Conservation (phyloP, 2,329 filamentous ascomycete genomes). For the Fusarium virguliforme region DNA sequence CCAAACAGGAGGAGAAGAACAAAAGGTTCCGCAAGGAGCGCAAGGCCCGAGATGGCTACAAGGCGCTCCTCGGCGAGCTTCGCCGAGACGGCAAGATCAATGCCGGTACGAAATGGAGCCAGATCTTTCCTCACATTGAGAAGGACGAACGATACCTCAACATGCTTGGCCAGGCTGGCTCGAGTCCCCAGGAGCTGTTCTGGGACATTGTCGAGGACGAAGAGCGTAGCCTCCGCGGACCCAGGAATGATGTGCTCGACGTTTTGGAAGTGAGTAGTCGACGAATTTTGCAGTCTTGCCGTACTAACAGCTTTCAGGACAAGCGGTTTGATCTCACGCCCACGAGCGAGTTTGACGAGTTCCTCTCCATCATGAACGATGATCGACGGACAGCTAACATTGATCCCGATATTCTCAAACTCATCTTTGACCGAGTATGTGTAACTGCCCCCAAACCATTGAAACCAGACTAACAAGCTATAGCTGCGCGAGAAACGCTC, state of each 20-base stretch:
- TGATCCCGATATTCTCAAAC: constrained; percentile 81
- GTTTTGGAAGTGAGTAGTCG: constrained; percentile 82
- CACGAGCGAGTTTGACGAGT: constrained; percentile 91
- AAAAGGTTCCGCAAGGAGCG: constrained; percentile 86
- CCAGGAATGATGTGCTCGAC: constrained; percentile 87
- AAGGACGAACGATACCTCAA: constrained; percentile 86
- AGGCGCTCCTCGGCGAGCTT: constrained; percentile 81
- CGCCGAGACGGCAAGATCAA: constrained; percentile 85
- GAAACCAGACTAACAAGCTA: constrained; percentile 20
- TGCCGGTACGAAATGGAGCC: constrained; percentile 90
- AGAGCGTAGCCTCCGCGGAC: constrained; percentile 86
- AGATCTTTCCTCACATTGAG: constrained; percentile 81
- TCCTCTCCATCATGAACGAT: constrained; percentile 84
- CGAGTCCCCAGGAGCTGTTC: constrained; percentile 91
- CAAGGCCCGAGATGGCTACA: constrained; percentile 87
- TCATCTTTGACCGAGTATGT: constrained; percentile 87
- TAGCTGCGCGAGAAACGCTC: constrained; percentile 88
- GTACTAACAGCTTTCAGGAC: constrained; percentile 70
- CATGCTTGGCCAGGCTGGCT: constrained; percentile 88
- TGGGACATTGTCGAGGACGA: constrained; percentile 97
- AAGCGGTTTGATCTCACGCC: constrained; percentile 91
- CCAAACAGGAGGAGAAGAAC: constrained; percentile 88
- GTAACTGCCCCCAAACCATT: not conserved
- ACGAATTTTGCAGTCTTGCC: not conserved
- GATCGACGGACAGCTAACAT: constrained; percentile 92